Base-by-base conservation (phyloP, 2,329 filamentous ascomycete genomes). In the Chaetomiaceae sp. region DNA sequence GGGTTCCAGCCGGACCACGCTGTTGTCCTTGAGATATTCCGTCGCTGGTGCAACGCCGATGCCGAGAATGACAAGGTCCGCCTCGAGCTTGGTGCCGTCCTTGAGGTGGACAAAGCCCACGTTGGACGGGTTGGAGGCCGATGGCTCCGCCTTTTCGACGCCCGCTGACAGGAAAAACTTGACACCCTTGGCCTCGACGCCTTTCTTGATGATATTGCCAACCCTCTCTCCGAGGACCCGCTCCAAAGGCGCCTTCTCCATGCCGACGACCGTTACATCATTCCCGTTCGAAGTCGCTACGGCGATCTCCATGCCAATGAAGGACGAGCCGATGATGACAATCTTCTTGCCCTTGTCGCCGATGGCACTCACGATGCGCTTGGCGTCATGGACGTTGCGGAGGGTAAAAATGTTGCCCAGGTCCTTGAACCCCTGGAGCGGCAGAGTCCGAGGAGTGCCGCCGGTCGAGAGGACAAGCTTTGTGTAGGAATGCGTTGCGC, bases 251-350 rank as follows among this genome's bases (percentile, higher is more conserved):
- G 83, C 83, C 55, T 82, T 83, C 66, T 96, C 91, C 87, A 91
- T 92, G 34, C 94, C 94, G 20, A 99, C 77, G 37, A 97, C 83
- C 7, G 87, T 87, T 15, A 99, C 91, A 8, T 85, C 74, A 68
- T 99, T 95, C 64, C 87, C 87, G 63, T 87, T 87, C 40, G 81
- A 73, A 0, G 87, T 85, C 0, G 95, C 86, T 59, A 91, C 94
- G 57, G 88, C 92, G n/a, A 95, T 82, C 71, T 99, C 94, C 88
- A 99, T 95, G 37, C 94, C 94, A 66, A 99, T 99, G 71, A 99
- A 99, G 0, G 90, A 95, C 55, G 88, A 92, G 37, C 94, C 94
- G 50, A 99, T 78, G 14, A 99, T 79, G 43, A 96, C 90, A 61
- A 99, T 84, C 71, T 96, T 96, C 79, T 96, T 96, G 55, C 83